Base-by-base conservation (phyloP, 257 asterid species). In the Jacaranda mimosifolia region DNA sequence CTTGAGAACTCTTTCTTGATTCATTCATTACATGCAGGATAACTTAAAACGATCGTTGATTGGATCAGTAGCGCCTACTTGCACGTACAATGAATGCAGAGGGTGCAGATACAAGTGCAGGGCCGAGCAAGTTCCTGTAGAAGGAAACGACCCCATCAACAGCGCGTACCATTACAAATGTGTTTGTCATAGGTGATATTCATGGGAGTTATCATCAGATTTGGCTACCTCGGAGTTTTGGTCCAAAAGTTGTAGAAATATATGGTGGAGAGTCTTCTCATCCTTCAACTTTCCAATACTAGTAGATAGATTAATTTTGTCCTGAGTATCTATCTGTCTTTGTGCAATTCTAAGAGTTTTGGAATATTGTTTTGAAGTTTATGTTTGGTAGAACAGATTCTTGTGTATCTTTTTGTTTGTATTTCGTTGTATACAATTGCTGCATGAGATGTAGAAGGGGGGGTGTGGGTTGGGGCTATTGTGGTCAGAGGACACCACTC, bases 81-180 rank as follows among this genome's bases (percentile, higher is more conserved):
- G 98, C 89, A 90, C 96, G 1, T 91, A 90, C 90, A 92, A 94
- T 18, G 98, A 94, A 80, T 95, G 99, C 92, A 85, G 92, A 84
- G 98, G 97, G 6, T 95, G 97, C 74, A 89, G 81, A 81, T 89
- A 78, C 78, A 91, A 80, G 83, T 95, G 99, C 86, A 90, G 87
- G 63, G 97, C 99, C 0, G 97, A 91, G 86, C 99, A 95, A 85
- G 99, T 95, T 55, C 98, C 99, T 0, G 94, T 95, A 1, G 97
- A 92, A 36, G 97, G 97, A n/a, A 95, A 93, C 49, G 98, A 95
- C 67, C 99, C 99, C 1, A 87, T 89, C 7, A 85, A 95, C 83
- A 95, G 96, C 65, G 86, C 97, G 0, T 95, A 95, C 64, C 97
- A 90, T 79, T 95, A 93, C 89, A 92, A 85, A 83, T 95, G 99